Evolutionary conservation across 805 yeast genomes (phyloP), one percentile per base, ranked within the genome.

Genomic region (Pichia phayaonensis): DNA sequence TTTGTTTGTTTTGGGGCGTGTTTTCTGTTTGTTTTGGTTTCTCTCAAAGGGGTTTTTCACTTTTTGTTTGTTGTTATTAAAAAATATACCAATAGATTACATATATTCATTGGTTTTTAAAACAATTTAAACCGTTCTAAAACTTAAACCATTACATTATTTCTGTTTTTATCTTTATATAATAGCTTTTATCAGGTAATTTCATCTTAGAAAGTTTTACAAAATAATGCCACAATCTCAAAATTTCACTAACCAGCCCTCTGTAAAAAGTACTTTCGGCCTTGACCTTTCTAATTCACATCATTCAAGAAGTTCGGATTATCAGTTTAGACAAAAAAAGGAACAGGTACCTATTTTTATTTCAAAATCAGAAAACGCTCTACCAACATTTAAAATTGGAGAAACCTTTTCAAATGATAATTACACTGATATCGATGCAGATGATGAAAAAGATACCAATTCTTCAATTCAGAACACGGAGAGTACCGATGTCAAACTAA

Each of bases 251-350:
- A 13, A 31, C 20, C 42, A 44, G 22, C 42, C n/a, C 7, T 18
- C 38, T 18, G 7, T 15, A 4, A 46, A 46, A 12, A 45, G 53
- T 22, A 22, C 21, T 2, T 50, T 50, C 31, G 53, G 53, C 2
- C 31, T 31, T 23, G 53, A 50, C 20, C 40, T 50, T 20, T 50
- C 53, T 12, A 50, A 50, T 20, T 36, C 47, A 2, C 12, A 40
- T 23, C 18, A 24, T 13, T 11, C 23, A 18, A 20, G n/a, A 4
- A 16, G 4, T 8, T 24, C 12, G 10, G 31, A 24, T n/a, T 23
- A 24, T 16, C 31, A 24, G n/a, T 18, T 18, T 18, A 15, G 29
- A 40, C 27, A 39, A n/a, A 6, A 8, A 31, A 8, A n/a, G 3
- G 11, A n/a, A 22, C 5, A 13, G 22, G 10, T 29, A 29, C 12